Conservation (phyloP, 305 asterid species). For the Solanum aculeatissimum region DNA sequence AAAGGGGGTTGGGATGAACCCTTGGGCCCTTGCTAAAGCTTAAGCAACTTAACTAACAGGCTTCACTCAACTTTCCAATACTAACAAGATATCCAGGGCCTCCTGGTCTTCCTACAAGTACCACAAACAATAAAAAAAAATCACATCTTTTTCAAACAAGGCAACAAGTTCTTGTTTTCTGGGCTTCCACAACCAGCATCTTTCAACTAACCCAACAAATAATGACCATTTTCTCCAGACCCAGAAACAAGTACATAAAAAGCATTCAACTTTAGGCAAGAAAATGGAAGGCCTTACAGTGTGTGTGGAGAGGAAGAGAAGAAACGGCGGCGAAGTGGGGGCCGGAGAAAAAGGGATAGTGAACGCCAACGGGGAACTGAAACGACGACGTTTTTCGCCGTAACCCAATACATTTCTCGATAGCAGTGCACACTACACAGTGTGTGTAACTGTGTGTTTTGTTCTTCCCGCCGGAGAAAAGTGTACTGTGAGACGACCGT, state of each 20-base stretch:
- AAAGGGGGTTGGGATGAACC: not conserved
- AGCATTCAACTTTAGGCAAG: not conserved
- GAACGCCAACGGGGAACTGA: slow-evolving; percentile 55
- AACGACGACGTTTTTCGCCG: slow-evolving; percentile 55
- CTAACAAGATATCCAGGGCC: not conserved
- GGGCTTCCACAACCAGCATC: not conserved
- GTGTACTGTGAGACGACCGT: not conserved
- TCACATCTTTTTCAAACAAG: not conserved
- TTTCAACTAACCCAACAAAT: not conserved
- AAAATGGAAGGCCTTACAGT: slow-evolving; percentile 16
- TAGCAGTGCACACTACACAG: not conserved
- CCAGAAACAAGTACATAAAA: not conserved
- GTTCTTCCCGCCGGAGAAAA: slow-evolving; percentile 43
- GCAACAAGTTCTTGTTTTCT: not conserved
- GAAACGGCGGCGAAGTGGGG: slow-evolving; percentile 23
- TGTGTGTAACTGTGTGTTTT: not conserved
- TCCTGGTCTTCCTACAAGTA: not conserved
- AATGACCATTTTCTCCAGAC: not conserved
- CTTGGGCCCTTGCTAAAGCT: not conserved
- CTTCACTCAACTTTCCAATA: not conserved
- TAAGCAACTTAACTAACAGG: not conserved
- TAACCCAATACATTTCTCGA: slow-evolving; percentile 30
- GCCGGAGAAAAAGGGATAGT: slow-evolving; percentile 31
- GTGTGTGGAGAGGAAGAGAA: slow-evolving; percentile 17
- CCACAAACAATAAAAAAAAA: not conserved